phyloP scores from a whole-genome alignment of 139 green algal species.

The Eudorina sp. region DNA sequence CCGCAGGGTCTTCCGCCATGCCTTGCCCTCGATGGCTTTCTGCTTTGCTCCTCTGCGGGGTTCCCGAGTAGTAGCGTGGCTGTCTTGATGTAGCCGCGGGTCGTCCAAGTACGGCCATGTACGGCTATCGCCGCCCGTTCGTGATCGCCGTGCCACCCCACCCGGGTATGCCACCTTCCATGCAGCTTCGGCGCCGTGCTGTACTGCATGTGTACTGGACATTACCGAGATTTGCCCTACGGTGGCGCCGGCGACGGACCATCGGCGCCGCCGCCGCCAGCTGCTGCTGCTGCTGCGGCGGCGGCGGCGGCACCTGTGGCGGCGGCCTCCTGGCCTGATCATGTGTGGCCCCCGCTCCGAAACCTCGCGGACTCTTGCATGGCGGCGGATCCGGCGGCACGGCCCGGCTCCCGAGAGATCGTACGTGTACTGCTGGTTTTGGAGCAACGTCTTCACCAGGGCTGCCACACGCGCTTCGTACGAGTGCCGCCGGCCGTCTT shows the following conservation, averaged over 20 bases:
- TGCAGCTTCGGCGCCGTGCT: constrained; percentile 26
- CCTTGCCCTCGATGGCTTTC: background rate
- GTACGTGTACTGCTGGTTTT: background rate
- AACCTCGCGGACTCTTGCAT: constrained; percentile 16
- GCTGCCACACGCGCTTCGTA: background rate
- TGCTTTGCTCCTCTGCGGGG: background rate
- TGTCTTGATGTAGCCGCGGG: background rate
- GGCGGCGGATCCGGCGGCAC: background rate
- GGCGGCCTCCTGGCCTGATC: background rate
- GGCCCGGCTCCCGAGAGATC: background rate
- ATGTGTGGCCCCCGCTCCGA: constrained; percentile 31
- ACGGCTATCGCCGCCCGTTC: background rate
- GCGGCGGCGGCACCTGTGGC: too few relatives aligned
- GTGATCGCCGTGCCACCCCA: background rate
- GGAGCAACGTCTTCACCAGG: constrained; percentile 18
- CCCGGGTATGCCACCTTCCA: too few relatives aligned
- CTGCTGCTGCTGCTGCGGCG: too few relatives aligned
- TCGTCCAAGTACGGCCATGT: background rate
- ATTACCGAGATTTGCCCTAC: background rate
- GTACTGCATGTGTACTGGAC: constrained; percentile 2
- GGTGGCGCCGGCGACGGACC: too few relatives aligned
- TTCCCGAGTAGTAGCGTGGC: background rate
- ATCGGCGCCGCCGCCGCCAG: too few relatives aligned
- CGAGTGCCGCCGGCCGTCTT: background rate
- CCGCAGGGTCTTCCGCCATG: too few relatives aligned